A percentile compares a stretch with the other conserved stretches of the same genome.
phyloP scores from a whole-genome alignment of 176 grass and related monocot genomes.

The Aegilops umbellulata region DNA sequence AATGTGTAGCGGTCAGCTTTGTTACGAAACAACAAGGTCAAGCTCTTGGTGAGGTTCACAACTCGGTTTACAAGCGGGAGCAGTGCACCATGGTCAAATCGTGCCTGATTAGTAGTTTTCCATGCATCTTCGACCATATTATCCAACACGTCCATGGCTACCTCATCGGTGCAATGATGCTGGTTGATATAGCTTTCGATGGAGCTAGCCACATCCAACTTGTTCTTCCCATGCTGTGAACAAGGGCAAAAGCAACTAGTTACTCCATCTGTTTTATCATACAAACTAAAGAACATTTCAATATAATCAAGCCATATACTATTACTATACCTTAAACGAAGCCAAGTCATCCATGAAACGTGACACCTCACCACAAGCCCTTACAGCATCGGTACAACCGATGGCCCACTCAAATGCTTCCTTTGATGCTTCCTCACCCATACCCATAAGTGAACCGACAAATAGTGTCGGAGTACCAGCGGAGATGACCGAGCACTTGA shows the following conservation, averaged over 20 bases:
- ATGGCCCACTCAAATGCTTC: constrained; percentile 41
- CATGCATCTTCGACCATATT: background rate
- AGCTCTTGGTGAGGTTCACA: background rate
- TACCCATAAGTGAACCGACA: constrained; percentile 26
- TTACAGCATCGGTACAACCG: background rate
- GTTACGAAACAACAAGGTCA: background rate
- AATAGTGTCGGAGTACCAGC: background rate
- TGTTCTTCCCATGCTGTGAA: constrained; percentile 23
- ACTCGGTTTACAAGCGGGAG: background rate
- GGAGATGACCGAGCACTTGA: constrained; percentile 10
- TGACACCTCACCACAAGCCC: background rate
- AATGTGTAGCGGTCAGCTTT: constrained; percentile 10
- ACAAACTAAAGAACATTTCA: too few relatives aligned
- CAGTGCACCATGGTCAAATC: background rate
- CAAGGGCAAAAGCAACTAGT: background rate
- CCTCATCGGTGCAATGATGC: background rate
- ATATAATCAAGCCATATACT: background rate
- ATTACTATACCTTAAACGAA: constrained; percentile 14
- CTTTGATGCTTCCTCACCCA: constrained; percentile 35
- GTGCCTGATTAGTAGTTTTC: background rate
- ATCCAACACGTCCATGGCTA: background rate
- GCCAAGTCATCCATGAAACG: constrained; percentile 45
- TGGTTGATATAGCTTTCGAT: constrained; percentile 1
- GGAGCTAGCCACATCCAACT: constrained; percentile 4
- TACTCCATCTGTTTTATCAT: background rate